These are phyloP conservation scores for Candolleomyces eurysporus DNA, from an alignment of 768 basidiomycete genomes.

Conservation along the genomic window DNA sequence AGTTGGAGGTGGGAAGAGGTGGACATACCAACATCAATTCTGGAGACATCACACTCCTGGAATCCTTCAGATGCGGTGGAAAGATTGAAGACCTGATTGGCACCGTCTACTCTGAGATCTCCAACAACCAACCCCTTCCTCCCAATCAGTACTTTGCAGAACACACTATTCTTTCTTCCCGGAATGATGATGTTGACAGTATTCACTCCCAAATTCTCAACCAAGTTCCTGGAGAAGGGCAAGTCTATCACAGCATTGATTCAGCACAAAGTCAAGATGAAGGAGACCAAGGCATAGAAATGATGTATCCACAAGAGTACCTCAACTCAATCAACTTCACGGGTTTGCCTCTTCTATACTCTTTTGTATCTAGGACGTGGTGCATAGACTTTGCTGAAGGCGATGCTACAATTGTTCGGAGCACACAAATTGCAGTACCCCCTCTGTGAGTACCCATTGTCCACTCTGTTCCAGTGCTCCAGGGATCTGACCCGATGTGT, in stretches of 20 bases:
- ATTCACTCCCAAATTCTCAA: slow-evolving; percentile 28
- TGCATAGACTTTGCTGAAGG: no score
- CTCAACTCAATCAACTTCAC: slow-evolving; percentile 35
- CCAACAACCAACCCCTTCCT: slow-evolving; percentile 2
- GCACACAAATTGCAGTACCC: no score
- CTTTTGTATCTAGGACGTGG: no score
- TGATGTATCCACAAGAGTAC: slow-evolving; percentile 33
- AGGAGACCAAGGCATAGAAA: slow-evolving; percentile 17
- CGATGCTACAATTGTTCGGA: no score
- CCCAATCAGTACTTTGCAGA: slow-evolving; percentile 30
- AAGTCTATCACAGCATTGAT: not conserved
- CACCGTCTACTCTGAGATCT: not conserved
- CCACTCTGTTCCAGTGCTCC: no score
- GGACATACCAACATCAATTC: no score
- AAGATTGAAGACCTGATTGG: no score
- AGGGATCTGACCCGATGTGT: no score
- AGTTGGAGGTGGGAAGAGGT: slow-evolving; percentile 21
- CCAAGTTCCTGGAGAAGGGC: slow-evolving; percentile 14
- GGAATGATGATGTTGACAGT: slow-evolving; percentile 37
- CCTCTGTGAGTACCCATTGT: no score
- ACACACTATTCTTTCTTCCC: slow-evolving; percentile 33
- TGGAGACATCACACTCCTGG: no score
- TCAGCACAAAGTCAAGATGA: slow-evolving; percentile 1
- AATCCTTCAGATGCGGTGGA: no score
- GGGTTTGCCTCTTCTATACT: no score